Percentiles rank a stretch among this genome's conserved stretches.
These are phyloP conservation scores for Phoma herbarum DNA, from an alignment of 2,329 filamentous ascomycete genomes.

Conservation along the genomic window DNA sequence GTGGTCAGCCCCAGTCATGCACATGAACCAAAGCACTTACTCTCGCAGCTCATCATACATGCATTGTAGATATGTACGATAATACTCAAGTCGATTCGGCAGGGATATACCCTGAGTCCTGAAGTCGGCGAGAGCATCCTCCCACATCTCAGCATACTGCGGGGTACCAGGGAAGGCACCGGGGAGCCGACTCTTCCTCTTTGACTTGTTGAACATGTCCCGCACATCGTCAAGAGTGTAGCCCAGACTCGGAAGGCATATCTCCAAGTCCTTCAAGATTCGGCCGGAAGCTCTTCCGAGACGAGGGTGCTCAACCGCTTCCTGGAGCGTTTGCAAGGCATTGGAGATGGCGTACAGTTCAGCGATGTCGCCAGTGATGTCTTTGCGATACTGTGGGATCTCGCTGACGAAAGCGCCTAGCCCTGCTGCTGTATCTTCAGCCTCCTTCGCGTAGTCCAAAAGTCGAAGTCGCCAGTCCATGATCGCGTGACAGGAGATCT, in stretches of 20 bases:
- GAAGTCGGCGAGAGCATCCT: constrained; percentile 58
- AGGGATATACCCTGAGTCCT: constrained; percentile 58
- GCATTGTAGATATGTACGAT: constrained; percentile 60
- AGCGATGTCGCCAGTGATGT: constrained; percentile 63
- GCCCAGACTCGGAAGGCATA: constrained; percentile 59
- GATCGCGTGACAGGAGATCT: constrained; percentile 37
- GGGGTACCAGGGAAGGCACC: constrained; percentile 51
- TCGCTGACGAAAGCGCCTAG: constrained; percentile 60
- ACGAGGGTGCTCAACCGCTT: constrained; percentile 52
- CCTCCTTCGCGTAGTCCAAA: constrained; percentile 55
- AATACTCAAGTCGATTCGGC: constrained; percentile 59
- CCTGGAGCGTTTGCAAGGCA: constrained; percentile 59
- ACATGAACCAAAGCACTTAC: constrained; percentile 46
- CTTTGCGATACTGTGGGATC: constrained; percentile 60
- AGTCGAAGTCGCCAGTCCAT: constrained; percentile 52
- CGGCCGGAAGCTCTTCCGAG: constrained; percentile 47
- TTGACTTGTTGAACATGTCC: constrained; percentile 51
- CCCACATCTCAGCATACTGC: constrained; percentile 61
- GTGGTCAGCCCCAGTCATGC: constrained; percentile 24
- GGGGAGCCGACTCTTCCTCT: constrained; percentile 39
- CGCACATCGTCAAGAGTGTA: constrained; percentile 62
- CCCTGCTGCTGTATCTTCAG: constrained; percentile 62
- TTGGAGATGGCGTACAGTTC: constrained; percentile 64
- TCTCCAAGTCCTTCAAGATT: constrained; percentile 58
- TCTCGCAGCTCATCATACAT: constrained; percentile 55